A percentile compares a stretch with the other conserved stretches of the same genome.
Conservation (phyloP, 202 grass and related monocot genomes). For the Schoenoplectus triqueter region DNA sequence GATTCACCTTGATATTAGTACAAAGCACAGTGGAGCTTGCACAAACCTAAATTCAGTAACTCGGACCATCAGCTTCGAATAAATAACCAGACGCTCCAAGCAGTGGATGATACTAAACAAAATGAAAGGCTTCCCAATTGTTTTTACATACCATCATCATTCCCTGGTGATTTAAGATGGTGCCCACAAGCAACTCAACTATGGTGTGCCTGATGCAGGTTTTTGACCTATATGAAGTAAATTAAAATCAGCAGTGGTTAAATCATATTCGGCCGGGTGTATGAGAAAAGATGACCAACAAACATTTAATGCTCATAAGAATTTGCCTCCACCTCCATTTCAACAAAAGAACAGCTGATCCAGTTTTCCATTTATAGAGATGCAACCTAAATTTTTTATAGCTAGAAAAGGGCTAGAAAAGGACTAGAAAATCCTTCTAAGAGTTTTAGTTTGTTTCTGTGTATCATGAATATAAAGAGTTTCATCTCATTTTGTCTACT, state of each 20-base stretch:
- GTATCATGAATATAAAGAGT: neutral
- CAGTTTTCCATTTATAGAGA: neutral
- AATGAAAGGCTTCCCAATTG: neutral
- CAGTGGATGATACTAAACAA: neutral
- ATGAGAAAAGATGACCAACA: slow-evolving; percentile 5
- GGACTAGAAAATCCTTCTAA: neutral
- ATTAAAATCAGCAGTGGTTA: neutral
- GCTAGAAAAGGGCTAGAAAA: neutral
- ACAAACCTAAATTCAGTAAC: slow-evolving; percentile 20
- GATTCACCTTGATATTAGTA: neutral
- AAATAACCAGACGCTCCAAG: neutral
- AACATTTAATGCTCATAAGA: neutral
- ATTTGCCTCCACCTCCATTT: neutral
- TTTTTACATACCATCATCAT: neutral
- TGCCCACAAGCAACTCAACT: neutral
- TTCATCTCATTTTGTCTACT: neutral
- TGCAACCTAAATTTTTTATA: neutral
- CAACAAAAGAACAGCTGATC: neutral
- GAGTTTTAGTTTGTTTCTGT: neutral
- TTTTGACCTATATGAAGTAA: slow-evolving; percentile 19
- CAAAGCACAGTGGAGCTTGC: neutral
- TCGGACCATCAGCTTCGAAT: neutral
- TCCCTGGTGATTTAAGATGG: neutral
- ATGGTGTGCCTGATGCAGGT: neutral
- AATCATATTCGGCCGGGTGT: neutral